Evolutionary conservation across 352 stramenopile genomes (phyloP), one percentile per base, ranked within the genome.

Genomic region (Pythium rhizo-oryzae): DNA sequence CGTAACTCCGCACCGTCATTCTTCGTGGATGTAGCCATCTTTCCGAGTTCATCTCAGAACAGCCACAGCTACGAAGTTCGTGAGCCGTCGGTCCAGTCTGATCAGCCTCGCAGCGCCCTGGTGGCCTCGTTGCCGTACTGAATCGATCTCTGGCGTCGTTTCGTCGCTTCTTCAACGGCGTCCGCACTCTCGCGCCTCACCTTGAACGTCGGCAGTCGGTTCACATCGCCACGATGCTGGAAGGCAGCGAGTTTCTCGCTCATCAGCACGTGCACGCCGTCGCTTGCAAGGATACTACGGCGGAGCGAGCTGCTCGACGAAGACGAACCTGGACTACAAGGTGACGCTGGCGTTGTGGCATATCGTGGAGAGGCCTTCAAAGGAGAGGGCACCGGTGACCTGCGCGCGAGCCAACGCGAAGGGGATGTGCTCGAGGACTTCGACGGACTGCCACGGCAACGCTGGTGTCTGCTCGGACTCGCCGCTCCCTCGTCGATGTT

Each of bases 241-340:
- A 76, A 89, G 6, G 64, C 62, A 9, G 65, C 50, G 52, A 89
- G 25, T 53, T 79, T 82, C 24, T 89, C 80, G 59, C 81, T 77
- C 75, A 89, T 79, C 9, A 89, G 65, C 47, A 89, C 70, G 49
- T 89, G 80, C 4, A 62, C 60, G 19, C 80, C 80, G 33, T 89
- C 80, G 30, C 62, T 78, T 19, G 74, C 74, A 43, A 89, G 67
- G 58, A 89, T 82, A 37, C 80, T 89, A 55, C 71, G 74, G 30
- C 77, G 76, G 39, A 52, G 62, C 52, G 61, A 49, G n/a, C n/a
- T n/a, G n/a, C n/a, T n/a, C n/a, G n/a, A n/a, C n/a, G n/a, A n/a
- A n/a, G n/a, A n/a, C 13, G 60, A 64, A 12, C 19, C 30, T 47
- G 23, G 53, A 51, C 66, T 63, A 16, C 28, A 44, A 41, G 46